Evolutionary conservation across 1,139 yeast genomes (phyloP), one percentile per base, ranked within the genome.

Genomic region (Lodderomyces parapsilosis): DNA sequence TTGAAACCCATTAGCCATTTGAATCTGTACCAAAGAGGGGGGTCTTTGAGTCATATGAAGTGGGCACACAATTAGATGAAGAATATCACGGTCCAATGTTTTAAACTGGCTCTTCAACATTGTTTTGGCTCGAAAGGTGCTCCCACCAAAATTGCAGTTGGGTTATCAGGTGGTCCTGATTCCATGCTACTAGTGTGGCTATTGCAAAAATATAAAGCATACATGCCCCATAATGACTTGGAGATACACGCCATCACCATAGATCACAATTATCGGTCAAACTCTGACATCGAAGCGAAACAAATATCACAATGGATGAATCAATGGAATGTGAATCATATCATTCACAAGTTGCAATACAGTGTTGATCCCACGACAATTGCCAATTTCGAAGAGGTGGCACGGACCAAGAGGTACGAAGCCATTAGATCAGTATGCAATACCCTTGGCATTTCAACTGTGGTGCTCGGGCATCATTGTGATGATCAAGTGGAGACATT

Each of bases 111-210:
- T 15, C 10, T 30, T 15, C 17, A 30, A 17, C 19, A 15, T 15
- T 30, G 33, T 10, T 30, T 30, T 15, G 17, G 33, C n/a, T 15
- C 33, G n/a, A 38, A 24, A 20, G 6, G 18, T 3, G 37, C 50
- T 3, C 65, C 65, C 2, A 23, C 31, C 7, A 49, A 43, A 31
- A 43, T 60, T 5, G 53, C 57, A n/a, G 51, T 63, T 17, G 90
- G 91, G 0, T 72, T 86, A 2, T 81, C 89, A 8, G 96, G 96
- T 2, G 96, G 96, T 0, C 90, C 83, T 1, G 96, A 86, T 55
- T 86, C 94, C 1, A 80, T 86, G 78, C 83, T 86, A 24, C 59
- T 86, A 38, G 69, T 86, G 1, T 72, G 71, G 53, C 60, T 83
- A 13, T 49, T 71, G 6, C 52, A 63, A 1, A 62, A 63, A 38